Conservation (phyloP, 179 eudicot species). For the Silene noctiflora region DNA sequence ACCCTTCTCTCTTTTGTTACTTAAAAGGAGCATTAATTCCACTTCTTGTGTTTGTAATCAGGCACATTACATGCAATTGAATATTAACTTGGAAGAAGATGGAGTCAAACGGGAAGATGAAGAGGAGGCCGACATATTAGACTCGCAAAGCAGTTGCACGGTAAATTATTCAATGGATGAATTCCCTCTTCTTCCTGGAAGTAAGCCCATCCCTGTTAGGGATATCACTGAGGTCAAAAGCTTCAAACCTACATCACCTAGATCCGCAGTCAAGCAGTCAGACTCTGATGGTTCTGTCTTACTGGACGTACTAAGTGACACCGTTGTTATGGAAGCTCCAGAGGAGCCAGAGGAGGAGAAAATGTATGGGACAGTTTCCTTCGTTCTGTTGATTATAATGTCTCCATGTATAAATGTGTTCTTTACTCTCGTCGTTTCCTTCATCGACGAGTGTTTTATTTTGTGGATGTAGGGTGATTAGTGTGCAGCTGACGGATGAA, state of each 20-base stretch:
- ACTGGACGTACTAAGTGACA: conserved; percentile 18
- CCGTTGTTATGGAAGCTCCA: not conserved
- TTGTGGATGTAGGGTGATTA: conserved; percentile 24
- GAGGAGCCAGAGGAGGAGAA: conserved; percentile 7
- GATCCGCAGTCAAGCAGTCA: conserved; percentile 21
- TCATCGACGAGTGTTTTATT: not conserved
- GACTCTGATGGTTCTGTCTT: conserved; percentile 25
- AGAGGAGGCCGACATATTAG: conserved; percentile 6
- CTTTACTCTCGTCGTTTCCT: not conserved
- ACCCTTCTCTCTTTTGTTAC: not conserved
- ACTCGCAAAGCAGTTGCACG: conserved; percentile 10
- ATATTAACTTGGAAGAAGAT: conserved; percentile 7
- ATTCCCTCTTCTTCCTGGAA: conserved; percentile 43
- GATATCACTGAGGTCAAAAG: conserved; percentile 31
- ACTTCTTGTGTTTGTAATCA: conserved; percentile 22
- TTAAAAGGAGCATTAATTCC: conserved; percentile 8
- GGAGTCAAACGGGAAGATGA: conserved; percentile 12
- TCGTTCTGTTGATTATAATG: not conserved
- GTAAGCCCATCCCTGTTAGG: conserved; percentile 29
- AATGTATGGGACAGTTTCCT: conserved; percentile 22
- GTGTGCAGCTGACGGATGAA: conserved; percentile 31
- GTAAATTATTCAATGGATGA: conserved; percentile 31
- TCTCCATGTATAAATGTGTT: not conserved
- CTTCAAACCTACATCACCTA: conserved; percentile 25
- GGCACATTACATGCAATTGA: conserved; percentile 20